Percentiles rank a stretch among this genome's conserved stretches.
These are phyloP conservation scores for Aeschynomene evenia DNA, from an alignment of 306 rosid species.

Conservation along the genomic window DNA sequence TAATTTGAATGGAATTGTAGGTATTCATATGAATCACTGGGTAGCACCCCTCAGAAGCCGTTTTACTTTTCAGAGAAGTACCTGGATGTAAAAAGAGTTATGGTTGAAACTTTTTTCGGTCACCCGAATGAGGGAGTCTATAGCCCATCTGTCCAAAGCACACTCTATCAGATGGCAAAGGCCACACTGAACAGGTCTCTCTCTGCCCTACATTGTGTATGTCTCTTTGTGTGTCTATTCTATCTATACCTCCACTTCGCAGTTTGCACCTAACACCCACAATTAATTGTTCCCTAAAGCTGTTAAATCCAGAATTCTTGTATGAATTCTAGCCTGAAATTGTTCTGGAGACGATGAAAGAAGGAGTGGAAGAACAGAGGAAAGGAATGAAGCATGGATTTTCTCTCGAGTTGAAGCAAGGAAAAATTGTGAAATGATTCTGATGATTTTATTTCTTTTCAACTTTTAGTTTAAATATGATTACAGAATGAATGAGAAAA, in stretches of 20 bases:
- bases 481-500: no score
- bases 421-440: no score
- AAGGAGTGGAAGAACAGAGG: no score
- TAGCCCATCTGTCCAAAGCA: slow-evolving; percentile 92
- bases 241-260: slow-evolving; percentile 10
- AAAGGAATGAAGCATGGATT: no score
- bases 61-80: slow-evolving; percentile 70
- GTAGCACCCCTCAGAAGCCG: slow-evolving; percentile 58
- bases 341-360: no score
- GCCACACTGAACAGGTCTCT: slow-evolving; percentile 66
- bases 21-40: slow-evolving; percentile 64
- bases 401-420: no score
- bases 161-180: slow-evolving; percentile 88
- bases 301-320: no score
- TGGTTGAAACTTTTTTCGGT: slow-evolving; percentile 73
- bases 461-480: no score
- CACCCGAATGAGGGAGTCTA: slow-evolving; percentile 75
- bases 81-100: slow-evolving; percentile 55
- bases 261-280: background rate
- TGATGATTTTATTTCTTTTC: no score
- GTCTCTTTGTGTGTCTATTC: background rate
- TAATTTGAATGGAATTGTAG: slow-evolving; percentile 46
- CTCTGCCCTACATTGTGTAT: background rate
- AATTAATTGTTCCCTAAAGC: background rate
- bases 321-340: no score